Percentiles rank a stretch among this genome's conserved stretches.
phyloP scores from a whole-genome alignment of 1,139 yeast genomes.

The Pichia sp. region DNA sequence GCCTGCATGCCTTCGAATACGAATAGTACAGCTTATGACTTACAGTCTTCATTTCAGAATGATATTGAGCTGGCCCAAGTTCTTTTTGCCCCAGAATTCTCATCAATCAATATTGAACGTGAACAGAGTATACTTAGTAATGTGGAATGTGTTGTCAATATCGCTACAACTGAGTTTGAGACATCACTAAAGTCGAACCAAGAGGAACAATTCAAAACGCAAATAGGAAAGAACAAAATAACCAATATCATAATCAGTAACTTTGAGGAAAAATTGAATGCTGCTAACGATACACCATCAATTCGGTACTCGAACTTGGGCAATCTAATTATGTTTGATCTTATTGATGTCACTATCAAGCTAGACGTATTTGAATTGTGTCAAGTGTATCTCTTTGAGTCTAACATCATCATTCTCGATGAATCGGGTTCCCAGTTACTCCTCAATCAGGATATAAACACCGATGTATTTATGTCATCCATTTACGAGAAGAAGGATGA shows the following conservation, averaged over 20 bases:
- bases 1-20: neutral
- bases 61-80: slow-evolving; percentile 13
- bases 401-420: slow-evolving; percentile 33
- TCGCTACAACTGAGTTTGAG: slow-evolving; percentile 23
- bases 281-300: slow-evolving; percentile 20
- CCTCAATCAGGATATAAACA: slow-evolving; percentile 28
- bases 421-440: slow-evolving; percentile 28
- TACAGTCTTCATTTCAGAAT: neutral
- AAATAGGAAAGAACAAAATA: slow-evolving; percentile 18
- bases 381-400: slow-evolving; percentile 35
- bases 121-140: slow-evolving; percentile 2
- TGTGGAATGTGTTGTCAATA: slow-evolving; percentile 18
- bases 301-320: slow-evolving; percentile 27
- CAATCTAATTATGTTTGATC: slow-evolving; percentile 36
- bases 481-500: slow-evolving; percentile 25
- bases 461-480: slow-evolving; percentile 32
- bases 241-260: slow-evolving; percentile 17
- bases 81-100: slow-evolving; percentile 14
- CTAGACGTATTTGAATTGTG: slow-evolving; percentile 33
- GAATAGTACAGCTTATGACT: neutral
- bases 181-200: slow-evolving; percentile 14
- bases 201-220: slow-evolving; percentile 13
- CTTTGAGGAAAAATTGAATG: slow-evolving; percentile 14
- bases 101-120: slow-evolving; percentile 6
- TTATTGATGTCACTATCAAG: slow-evolving; percentile 32